Evolutionary conservation across 805 yeast species (phyloP).

Genomic region (Candida lessepsii): DNA sequence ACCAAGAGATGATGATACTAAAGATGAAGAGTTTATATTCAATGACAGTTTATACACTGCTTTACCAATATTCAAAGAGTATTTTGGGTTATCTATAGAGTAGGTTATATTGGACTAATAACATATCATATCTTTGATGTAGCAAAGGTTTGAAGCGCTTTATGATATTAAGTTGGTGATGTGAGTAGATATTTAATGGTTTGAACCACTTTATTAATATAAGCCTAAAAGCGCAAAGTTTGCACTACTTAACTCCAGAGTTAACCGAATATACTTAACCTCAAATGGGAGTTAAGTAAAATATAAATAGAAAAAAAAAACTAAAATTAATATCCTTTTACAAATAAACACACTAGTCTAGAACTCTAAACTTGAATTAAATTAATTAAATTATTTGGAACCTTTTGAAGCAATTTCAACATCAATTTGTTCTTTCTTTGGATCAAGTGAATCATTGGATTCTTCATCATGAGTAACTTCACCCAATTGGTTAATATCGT

Average conservation of each 20-base stretch:
- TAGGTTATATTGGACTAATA: too few species aligned
- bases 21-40: neutral
- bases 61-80: neutral
- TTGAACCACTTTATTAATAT: too few species aligned
- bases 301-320: neutral
- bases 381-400: constrained; percentile 7
- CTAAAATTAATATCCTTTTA: neutral
- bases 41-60: neutral
- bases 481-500: constrained; percentile 63
- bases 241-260: too few species aligned
- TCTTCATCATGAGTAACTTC: constrained; percentile 17
- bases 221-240: too few species aligned
- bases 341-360: neutral
- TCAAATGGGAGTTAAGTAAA: too few species aligned
- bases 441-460: neutral
- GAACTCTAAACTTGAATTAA: neutral
- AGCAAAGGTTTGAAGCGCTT: too few species aligned
- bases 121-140: too few species aligned
- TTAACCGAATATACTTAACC: too few species aligned
- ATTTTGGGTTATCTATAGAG: neutral
- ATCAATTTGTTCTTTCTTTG: constrained; percentile 3
- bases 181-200: too few species aligned
- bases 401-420: constrained; percentile 10
- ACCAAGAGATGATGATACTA: constrained; percentile 8
- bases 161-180: too few species aligned